Percentiles rank a stretch among this genome's conserved stretches.
Evolutionary conservation across 306 rosid genomes (phyloP).

Genomic region (Cyamopsis tetragonoloba): DNA sequence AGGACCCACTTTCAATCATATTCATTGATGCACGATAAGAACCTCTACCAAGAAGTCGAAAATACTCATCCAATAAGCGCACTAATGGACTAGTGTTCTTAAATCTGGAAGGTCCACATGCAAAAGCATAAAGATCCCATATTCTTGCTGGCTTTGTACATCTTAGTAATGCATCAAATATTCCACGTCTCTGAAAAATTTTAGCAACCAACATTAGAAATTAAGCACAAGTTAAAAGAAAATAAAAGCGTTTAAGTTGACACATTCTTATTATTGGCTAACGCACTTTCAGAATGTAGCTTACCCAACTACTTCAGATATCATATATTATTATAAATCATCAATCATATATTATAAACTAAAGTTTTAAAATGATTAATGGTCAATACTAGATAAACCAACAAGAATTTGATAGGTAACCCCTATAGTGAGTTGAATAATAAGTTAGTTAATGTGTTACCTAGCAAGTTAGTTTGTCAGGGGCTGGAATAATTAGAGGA

Average conservation of each 20-base stretch:
- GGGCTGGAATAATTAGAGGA: too few relatives aligned
- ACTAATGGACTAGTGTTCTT: constrained; percentile 61
- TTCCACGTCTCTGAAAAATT: constrained; percentile 60
- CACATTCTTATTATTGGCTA: constrained; percentile 13
- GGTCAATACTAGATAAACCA: too few relatives aligned
- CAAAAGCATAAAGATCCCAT: constrained; percentile 89
- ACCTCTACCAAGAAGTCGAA: constrained; percentile 84
- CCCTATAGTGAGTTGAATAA: too few relatives aligned
- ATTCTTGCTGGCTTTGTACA: constrained; percentile 61
- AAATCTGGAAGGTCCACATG: constrained; percentile 70
- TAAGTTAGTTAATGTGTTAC: too few relatives aligned
- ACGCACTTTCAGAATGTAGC: background rate
- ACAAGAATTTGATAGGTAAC: too few relatives aligned
- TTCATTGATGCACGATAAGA: constrained; percentile 45
- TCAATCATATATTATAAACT: background rate
- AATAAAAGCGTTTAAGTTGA: constrained; percentile 17
- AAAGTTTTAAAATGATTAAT: background rate
- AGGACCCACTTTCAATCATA: constrained; percentile 77
- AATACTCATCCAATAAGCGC: constrained; percentile 83
- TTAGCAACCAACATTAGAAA: constrained; percentile 37
- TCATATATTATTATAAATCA: too few relatives aligned
- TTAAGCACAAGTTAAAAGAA: constrained; percentile 30
- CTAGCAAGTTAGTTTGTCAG: too few relatives aligned
- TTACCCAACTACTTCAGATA: constrained; percentile 2
- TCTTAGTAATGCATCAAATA: constrained; percentile 62